phyloP scores from a whole-genome alignment of 352 stramenopile species.

The Globisporangium acanthophoron region DNA sequence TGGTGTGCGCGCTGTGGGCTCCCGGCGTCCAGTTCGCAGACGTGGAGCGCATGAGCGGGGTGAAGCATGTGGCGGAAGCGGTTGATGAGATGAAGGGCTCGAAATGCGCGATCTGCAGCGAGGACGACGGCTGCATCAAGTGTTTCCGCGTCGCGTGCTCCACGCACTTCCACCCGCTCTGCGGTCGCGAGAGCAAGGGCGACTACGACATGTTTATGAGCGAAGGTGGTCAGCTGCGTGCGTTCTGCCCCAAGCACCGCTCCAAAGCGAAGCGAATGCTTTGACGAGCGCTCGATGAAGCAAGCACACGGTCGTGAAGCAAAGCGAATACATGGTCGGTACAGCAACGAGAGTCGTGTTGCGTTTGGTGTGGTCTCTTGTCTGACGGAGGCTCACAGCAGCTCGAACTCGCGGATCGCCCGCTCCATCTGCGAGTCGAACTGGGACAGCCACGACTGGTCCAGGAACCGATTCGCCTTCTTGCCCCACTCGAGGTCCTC shows the following conservation, averaged over 20 bases:
- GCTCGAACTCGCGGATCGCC: constrained; percentile 59
- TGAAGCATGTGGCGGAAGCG: constrained; percentile 68
- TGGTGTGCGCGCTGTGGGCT: constrained; percentile 84
- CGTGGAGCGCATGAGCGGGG: constrained; percentile 75
- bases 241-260: constrained; percentile 78
- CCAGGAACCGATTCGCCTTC: constrained; percentile 73
- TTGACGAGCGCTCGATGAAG: constrained; percentile 4
- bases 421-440: constrained; percentile 80
- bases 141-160: constrained; percentile 66
- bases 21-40: constrained; percentile 83
- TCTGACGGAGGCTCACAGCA: constrained; percentile 29
- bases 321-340: not conserved
- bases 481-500: constrained; percentile 62
- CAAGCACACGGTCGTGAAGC: not conserved
- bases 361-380: not conserved
- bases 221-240: constrained; percentile 72
- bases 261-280: constrained; percentile 31
- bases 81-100: constrained; percentile 60
- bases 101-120: constrained; percentile 57
- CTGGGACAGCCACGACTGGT: constrained; percentile 70
- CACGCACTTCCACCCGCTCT: constrained; percentile 79
- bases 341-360: not conserved
- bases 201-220: constrained; percentile 90
- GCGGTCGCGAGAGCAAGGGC: constrained; percentile 72
- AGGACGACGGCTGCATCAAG: constrained; percentile 78